Evolutionary conservation across 192 early-diverging fungal genomes (phyloP), one percentile per base, ranked within the genome.

Genomic region (Backusella liffmaniae): DNA sequence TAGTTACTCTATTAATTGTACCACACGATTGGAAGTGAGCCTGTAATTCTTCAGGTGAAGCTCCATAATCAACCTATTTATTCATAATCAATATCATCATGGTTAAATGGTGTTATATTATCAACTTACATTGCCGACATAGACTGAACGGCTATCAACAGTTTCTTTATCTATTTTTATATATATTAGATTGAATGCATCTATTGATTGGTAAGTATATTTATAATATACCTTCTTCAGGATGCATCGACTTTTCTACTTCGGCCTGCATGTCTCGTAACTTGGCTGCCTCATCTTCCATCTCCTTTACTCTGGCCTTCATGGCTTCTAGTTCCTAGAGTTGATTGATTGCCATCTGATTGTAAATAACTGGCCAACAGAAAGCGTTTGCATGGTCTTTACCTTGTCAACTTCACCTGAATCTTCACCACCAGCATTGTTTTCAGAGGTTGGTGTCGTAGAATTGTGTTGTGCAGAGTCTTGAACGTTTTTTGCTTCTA

Each of bases 1-100:
- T 98, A 13, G 97, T 99, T 9, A 98, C 95, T 30, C 98, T 89
- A 81, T 97, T 99, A 81, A 99, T 97, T 21, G 92, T 92, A 21
- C 98, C 97, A 82, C 96, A 97, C 8, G 94, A 88, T 83, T 96
- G 92, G 75, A 99, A 99, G 77, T 97, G 96, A 37, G 90, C 91
- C 80, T 98, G 96, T 37, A 99, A 87, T 74, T 98, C 95, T 76
- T 98, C 97, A 18, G 98, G 96, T 68, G 96, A 96, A 30, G 95
- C 86, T 49, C 84, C 86, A 85, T 98, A 99, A 82, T 99, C 98
- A 32, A 98, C 90, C 88, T 91, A 62, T 16, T 51, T 26, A 39
- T 39, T 15, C 26, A 23, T 18, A 0, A 16, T 41, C 36, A 29
- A 49, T 75, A 32, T 67, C 15, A 44, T 15, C 32, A 42, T 49